phyloP scores from a whole-genome alignment of 2,329 filamentous ascomycete species.

The Colletotrichum eleusines region DNA sequence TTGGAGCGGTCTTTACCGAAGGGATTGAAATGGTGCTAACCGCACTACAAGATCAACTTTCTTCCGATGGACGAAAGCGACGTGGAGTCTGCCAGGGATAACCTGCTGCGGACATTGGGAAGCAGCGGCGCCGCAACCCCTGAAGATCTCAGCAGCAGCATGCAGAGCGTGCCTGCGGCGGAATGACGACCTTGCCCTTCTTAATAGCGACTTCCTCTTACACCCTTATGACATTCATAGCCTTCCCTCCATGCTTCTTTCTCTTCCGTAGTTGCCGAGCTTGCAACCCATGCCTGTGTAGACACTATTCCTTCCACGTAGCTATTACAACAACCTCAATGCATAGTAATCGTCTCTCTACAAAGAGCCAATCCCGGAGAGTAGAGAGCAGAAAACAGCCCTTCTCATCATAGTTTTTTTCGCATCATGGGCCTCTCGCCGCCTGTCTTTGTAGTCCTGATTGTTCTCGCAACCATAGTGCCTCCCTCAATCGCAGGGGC shows the following conservation, averaged over 20 bases:
- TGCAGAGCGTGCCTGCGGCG: conserved; percentile 33
- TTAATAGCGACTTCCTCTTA: conserved; percentile 33
- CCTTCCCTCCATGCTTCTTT: not conserved
- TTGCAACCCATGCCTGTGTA: not conserved
- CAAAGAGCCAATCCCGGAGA: not conserved
- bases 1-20: not conserved
- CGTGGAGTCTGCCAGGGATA: conserved; percentile 69
- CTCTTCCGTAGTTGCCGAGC: not conserved
- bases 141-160: conserved; percentile 41
- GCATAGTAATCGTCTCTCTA: conserved; percentile 1
- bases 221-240: conserved; percentile 33
- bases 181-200: conserved; percentile 26
- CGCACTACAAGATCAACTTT: conserved; percentile 69
- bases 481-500: conserved; percentile 10
- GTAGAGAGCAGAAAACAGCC: not conserved
- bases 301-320: conserved; percentile 1
- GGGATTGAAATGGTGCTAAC: conserved; percentile 18
- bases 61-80: conserved; percentile 71
- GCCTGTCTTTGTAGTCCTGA: conserved; percentile 18
- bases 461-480: conserved; percentile 29
- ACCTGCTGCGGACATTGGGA: conserved; percentile 65
- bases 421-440: conserved; percentile 35
- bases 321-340: not conserved
- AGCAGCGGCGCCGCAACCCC: conserved; percentile 44
- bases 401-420: not conserved